Percentiles rank a stretch among this genome's conserved stretches.
phyloP scores from a whole-genome alignment of 2,329 filamentous ascomycete species.

The Fusarium goolgardi region DNA sequence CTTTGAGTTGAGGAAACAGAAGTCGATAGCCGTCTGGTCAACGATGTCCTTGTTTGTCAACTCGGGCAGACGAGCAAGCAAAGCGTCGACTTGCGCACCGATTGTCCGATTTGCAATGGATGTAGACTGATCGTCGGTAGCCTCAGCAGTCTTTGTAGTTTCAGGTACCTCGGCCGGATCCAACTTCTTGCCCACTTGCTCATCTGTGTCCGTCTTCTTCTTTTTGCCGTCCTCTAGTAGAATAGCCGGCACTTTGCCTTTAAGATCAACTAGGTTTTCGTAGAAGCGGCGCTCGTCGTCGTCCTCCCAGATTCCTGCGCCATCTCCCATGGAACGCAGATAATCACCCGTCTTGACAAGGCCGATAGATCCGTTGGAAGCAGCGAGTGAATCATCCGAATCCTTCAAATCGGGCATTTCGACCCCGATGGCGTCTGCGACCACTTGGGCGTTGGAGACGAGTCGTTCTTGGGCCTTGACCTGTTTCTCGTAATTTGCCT shows the following conservation, averaged over 20 bases:
- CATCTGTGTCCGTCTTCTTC: conserved; percentile 85
- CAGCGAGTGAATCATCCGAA: conserved; percentile 75
- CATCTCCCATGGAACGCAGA: conserved; percentile 87
- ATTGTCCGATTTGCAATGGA: conserved; percentile 98
- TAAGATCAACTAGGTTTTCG: conserved; percentile 94
- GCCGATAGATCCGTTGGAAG: conserved; percentile 83
- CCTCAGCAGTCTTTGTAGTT: conserved; percentile 62
- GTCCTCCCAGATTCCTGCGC: conserved; percentile 97
- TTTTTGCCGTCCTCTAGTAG: conserved; percentile 95
- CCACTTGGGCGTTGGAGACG: conserved; percentile 86
- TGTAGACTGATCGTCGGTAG: conserved; percentile 86
- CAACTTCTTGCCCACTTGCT: conserved; percentile 81
- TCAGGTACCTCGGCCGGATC: conserved; percentile 65
- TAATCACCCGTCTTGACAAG: conserved; percentile 96
- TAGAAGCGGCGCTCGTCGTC: conserved; percentile 98
- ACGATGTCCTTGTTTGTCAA: conserved; percentile 91
- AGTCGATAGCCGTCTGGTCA: conserved; percentile 93
- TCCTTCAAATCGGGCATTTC: conserved; percentile 96
- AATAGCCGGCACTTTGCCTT: conserved; percentile 94
- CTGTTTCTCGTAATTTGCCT: conserved; percentile 94
- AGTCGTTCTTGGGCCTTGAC: conserved; percentile 92
- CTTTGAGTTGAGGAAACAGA: conserved; percentile 98
- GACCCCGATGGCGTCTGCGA: conserved; percentile 86
- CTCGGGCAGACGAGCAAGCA: conserved; percentile 89
- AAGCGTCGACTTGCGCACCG: conserved; percentile 92